Percentiles rank a stretch among this genome's conserved stretches.
Evolutionary conservation across 148 eudicot genomes (phyloP).

Genomic region (Heliosperma pusillum): DNA sequence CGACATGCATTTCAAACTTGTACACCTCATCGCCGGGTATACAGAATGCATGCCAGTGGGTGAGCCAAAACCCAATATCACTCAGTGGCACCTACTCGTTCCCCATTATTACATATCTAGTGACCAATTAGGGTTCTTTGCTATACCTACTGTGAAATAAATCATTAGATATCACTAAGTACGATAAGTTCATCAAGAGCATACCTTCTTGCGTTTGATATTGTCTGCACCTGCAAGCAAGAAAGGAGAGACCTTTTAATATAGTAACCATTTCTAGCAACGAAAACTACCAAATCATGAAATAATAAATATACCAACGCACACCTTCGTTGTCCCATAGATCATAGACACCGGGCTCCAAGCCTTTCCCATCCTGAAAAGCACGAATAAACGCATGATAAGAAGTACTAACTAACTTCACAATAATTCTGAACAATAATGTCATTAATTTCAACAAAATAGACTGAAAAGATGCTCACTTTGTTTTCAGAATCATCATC

Average conservation of each 20-base stretch:
- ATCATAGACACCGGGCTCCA: slow-evolving; percentile 49
- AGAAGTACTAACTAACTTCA: background rate
- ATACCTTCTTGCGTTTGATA: slow-evolving; percentile 57
- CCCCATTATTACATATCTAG: no score
- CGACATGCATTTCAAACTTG: no score
- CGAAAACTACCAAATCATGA: slow-evolving; percentile 9
- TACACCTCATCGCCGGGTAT: no score
- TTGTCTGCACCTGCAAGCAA: slow-evolving; percentile 37
- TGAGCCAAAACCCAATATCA: no score
- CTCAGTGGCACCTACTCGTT: no score
- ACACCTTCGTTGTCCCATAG: slow-evolving; percentile 62
- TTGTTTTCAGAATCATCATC: slow-evolving; percentile 28
- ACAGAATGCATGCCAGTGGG: no score
- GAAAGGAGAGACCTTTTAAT: background rate
- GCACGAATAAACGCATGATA: slow-evolving; percentile 6
- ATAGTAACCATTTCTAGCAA: background rate
- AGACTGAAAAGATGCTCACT: slow-evolving; percentile 28
- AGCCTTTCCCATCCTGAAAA: slow-evolving; percentile 45
- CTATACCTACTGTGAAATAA: background rate
- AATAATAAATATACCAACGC: background rate
- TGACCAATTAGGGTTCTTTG: background rate
- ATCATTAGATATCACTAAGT: background rate
- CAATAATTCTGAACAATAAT: background rate
- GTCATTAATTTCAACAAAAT: background rate
- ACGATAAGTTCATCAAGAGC: background rate